Base-by-base conservation (phyloP, 768 basidiomycete genomes). In the Mycena leptocephala region DNA sequence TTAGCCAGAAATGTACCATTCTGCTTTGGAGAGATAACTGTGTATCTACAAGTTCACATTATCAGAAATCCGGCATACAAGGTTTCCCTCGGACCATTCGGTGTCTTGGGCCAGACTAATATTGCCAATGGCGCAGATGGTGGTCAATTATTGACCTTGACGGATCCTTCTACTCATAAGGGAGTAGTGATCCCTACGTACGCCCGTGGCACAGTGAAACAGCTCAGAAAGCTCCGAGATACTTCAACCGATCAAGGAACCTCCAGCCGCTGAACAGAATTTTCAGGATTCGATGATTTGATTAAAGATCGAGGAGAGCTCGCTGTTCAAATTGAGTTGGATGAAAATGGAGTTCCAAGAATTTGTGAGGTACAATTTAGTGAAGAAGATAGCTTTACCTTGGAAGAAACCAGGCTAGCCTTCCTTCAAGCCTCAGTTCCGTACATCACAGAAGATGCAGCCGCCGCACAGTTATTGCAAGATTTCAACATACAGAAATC, bases 11-110 rank as follows among this genome's bases (percentile, higher is more conserved):
- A 78, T 33, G 73, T 74, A 32, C 66, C 76, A 0, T 78, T 78
- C n/a, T 32, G 62, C 1, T 65, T 78, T 43, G 73, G 73, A 0
- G 65, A 75, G 0, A 16, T 75, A 2, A 56, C 61, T 9, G 22
- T 68, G 16, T 75, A 70, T 39, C 35, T 78, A 13, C 74, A 78
- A 72, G 74, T 78, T 0, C 77, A 78, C 11, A 26, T 78, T 1
- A 59, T 59, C 5, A 5, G 53, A 13, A 5, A 56, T 5, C 71
- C 76, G 5, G 76, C 76, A 5, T 77, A 77, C 35, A 56, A 73
- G 30, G 33, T 77, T 0, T 32, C 74, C 0, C 22, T 73, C 0
- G 66, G 76, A 0, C 35, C 72, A 0, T 72, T 72, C 20, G n/a
- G n/a, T n/a, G 28, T 61, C 2, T 53, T 73, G 0, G 62, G 48